Percentiles rank a stretch among this genome's conserved stretches.
These are phyloP conservation scores for Fusarium buharicum DNA, from an alignment of 2,329 filamentous ascomycete species.

Conservation along the genomic window DNA sequence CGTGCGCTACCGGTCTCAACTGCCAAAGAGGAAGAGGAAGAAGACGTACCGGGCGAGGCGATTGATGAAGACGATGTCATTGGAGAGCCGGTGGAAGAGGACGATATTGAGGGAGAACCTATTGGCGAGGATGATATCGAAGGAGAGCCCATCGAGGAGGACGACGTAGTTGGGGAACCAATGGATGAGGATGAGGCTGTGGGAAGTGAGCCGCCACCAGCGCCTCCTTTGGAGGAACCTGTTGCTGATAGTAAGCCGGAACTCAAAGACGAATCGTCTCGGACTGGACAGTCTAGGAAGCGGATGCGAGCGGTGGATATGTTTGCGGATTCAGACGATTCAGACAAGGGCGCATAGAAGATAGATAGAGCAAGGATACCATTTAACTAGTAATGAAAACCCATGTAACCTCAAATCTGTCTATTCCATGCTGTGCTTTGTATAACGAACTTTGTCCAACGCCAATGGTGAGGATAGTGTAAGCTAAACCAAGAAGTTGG, in stretches of 20 bases:
- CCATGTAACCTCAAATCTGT: not conserved
- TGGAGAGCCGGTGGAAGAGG: conserved; percentile 58
- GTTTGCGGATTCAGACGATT: conserved; percentile 81
- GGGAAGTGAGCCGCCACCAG: conserved; percentile 44
- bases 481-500: conserved; percentile 1
- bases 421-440: not conserved
- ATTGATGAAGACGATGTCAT: conserved; percentile 58
- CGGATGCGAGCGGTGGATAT: conserved; percentile 84
- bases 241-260: conserved; percentile 38
- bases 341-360: conserved; percentile 36
- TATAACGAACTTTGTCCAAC: not conserved
- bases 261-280: conserved; percentile 21
- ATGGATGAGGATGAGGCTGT: conserved; percentile 58
- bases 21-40: conserved; percentile 58
- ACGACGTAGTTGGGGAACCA: conserved; percentile 55
- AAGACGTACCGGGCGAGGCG: conserved; percentile 56
- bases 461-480: not conserved
- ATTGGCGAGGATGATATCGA: conserved; percentile 61
- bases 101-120: conserved; percentile 59
- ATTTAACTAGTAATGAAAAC: conserved; percentile 11
- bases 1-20: conserved; percentile 39
- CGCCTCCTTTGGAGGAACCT: conserved; percentile 11
- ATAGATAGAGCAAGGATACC: conserved; percentile 7
- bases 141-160: conserved; percentile 58
- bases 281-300: conserved; percentile 58